phyloP scores from a whole-genome alignment of 148 eudicot genomes.

The Fagopyrum esculentum region DNA sequence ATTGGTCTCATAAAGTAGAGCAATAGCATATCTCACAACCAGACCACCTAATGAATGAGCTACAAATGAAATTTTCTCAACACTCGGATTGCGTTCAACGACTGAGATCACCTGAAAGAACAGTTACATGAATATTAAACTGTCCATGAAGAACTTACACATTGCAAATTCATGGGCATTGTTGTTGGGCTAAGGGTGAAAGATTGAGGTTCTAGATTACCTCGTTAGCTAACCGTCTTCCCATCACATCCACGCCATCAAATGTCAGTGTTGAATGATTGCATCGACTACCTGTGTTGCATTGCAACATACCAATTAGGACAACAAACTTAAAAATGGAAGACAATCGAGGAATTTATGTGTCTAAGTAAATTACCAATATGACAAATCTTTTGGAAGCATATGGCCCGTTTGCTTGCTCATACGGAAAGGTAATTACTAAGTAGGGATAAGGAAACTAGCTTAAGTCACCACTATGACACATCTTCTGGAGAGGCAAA shows the following conservation, averaged over 20 bases:
- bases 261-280: slow-evolving; percentile 61
- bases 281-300: slow-evolving; percentile 62
- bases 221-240: slow-evolving; percentile 80
- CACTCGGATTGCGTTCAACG: slow-evolving; percentile 43
- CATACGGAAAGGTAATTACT: too few relatives aligned
- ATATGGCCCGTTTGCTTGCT: too few relatives aligned
- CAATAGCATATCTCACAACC: slow-evolving; percentile 82
- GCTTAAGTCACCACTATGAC: too few relatives aligned
- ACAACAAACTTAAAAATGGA: slow-evolving; percentile 8
- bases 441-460: too few relatives aligned
- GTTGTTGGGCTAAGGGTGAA: background rate
- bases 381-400: background rate
- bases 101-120: slow-evolving; percentile 68
- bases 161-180: background rate
- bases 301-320: background rate
- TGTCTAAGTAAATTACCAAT: background rate
- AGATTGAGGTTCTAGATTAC: slow-evolving; percentile 21
- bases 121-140: background rate
- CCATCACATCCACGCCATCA: slow-evolving; percentile 93
- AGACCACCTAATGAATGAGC: slow-evolving; percentile 93
- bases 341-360: background rate
- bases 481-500: too few relatives aligned
- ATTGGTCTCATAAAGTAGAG: slow-evolving; percentile 43
- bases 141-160: background rate
- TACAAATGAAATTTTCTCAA: slow-evolving; percentile 71